These are phyloP conservation scores for Xylaria bambusicola DNA, from an alignment of 495 filamentous ascomycete species.

Conservation along the genomic window DNA sequence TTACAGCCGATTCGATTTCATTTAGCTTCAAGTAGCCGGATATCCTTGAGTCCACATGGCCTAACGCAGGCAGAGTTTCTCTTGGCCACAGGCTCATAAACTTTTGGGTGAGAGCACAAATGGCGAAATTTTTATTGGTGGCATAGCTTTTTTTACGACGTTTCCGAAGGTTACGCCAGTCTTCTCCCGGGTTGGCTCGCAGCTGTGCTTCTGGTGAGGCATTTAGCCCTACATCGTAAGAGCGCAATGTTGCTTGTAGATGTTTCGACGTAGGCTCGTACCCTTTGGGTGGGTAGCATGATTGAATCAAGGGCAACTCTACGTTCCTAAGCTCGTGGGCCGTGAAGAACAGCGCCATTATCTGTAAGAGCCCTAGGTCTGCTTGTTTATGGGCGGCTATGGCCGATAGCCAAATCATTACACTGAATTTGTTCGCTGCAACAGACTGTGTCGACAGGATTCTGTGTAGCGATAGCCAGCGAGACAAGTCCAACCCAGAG, in stretches of 20 bases:
- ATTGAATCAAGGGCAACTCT: background rate
- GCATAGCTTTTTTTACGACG: background rate
- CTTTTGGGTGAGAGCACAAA: background rate
- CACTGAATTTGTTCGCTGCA: slow-evolving; percentile 33
- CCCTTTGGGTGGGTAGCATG: background rate
- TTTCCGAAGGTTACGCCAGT: no score
- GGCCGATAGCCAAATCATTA: slow-evolving; percentile 48
- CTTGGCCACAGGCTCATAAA: background rate
- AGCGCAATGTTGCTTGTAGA: background rate
- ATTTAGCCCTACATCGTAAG: background rate
- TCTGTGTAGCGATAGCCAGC: slow-evolving; percentile 42
- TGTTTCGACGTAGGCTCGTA: background rate
- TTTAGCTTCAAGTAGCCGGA: background rate
- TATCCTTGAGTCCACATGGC: background rate
- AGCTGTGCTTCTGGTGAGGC: slow-evolving; percentile 4
- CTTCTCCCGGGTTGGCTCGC: no score
- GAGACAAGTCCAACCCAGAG: slow-evolving; percentile 1
- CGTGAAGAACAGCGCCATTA: slow-evolving; percentile 40
- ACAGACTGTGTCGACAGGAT: slow-evolving; percentile 22
- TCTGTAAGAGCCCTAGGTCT: slow-evolving; percentile 38
- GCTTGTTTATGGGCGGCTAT: slow-evolving; percentile 35
- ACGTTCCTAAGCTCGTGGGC: slow-evolving; percentile 25
- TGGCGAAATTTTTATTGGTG: background rate
- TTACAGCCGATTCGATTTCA: background rate
- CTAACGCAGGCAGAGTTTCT: background rate